Base-by-base conservation (phyloP, 1,139 yeast species). In the Saccharomycopsis phalli region DNA sequence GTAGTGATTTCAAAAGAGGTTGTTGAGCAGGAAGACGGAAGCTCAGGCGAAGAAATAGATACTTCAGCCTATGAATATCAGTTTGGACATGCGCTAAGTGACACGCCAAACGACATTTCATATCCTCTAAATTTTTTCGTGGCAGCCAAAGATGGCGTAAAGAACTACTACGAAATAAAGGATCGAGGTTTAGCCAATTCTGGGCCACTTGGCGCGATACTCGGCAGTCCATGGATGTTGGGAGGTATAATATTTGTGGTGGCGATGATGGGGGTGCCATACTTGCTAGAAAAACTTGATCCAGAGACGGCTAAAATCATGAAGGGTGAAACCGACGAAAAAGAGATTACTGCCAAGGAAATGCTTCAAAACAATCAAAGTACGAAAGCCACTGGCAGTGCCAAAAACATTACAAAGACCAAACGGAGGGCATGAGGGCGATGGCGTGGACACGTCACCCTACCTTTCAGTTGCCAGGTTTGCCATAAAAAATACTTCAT, bases 111-210 rank as follows among this genome's bases (percentile, higher is more conserved):
- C 22, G 36, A 14, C 4, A n/a, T 38, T 8, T 36, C 32, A 10
- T 42, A 44, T 27, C 46, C 46, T 10, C 21, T 42, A 13, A 18
- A 7, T 16, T 14, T 42, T n/a, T 32, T 28, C 13, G 25, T 31
- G 3, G 19, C 33, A 18, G 16, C 31, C 4, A 41, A 42, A 26
- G 25, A 13, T 4, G 37, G 41, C 11, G 17, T 17, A 23, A 42
- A 36, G 29, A 7, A 38, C 13, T 42, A 44, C 19, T 44, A 42
- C 22, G 44, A 38, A 20, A 18, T 35, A 7, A 42, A 44, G 17
- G 43, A 44, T 21, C 42, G 38, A 21, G 47, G 47, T 3, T 16
- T 44, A n/a, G 45, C 45, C 7, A 39, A 41, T 11, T 37, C 47
- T 3, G 47, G 47, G 2, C 47, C 41, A 33, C 34, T 44, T 19